Percentiles rank a stretch among this genome's conserved stretches.
phyloP scores from a whole-genome alignment of 495 filamentous ascomycete genomes.

The Immersiella caudata region DNA sequence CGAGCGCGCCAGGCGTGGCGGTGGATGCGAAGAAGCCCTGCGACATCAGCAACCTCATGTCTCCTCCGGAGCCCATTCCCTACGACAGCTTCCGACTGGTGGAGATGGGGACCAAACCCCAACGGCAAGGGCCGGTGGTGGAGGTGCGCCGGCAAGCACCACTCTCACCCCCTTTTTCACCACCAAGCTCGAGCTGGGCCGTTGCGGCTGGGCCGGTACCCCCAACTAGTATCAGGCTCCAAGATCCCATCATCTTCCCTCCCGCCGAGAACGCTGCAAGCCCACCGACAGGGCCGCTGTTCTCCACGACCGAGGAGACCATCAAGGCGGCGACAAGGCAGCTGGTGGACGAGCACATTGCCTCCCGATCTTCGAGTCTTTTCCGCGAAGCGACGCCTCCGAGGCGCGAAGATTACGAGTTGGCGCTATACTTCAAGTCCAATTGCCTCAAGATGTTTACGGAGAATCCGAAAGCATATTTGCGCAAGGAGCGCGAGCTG shows the following conservation, averaged over 20 bases:
- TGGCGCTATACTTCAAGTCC: slow-evolving; percentile 68
- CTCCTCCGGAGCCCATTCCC: slow-evolving; percentile 68
- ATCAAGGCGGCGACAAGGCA: slow-evolving; percentile 43
- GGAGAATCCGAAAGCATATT: slow-evolving; percentile 61
- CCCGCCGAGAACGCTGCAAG: slow-evolving; percentile 46
- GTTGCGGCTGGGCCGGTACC: slow-evolving; percentile 49
- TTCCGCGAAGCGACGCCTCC: slow-evolving; percentile 64
- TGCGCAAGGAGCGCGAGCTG: slow-evolving; percentile 63
- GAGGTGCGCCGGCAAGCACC: slow-evolving; percentile 49
- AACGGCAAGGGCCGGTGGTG: slow-evolving; percentile 32
- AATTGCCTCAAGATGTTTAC: slow-evolving; percentile 62
- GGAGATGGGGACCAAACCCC: slow-evolving; percentile 34
- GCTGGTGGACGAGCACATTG: slow-evolving; percentile 67
- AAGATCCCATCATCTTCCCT: slow-evolving; percentile 67
- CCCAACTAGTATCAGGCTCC: slow-evolving; percentile 35
- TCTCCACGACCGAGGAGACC: slow-evolving; percentile 50
- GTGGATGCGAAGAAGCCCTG: slow-evolving; percentile 36
- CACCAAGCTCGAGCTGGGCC: slow-evolving; percentile 50
- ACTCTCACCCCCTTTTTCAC: slow-evolving; percentile 74
- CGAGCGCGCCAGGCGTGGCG: slow-evolving; percentile 13
- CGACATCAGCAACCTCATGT: slow-evolving; percentile 67
- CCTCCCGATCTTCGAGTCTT: slow-evolving; percentile 59
- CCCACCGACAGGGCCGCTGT: slow-evolving; percentile 58
- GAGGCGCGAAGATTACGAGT: slow-evolving; percentile 67
- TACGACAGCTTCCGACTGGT: slow-evolving; percentile 60